Percentiles rank a stretch among this genome's conserved stretches.
Conservation (phyloP, 208 protist genomes). For the Acanthamoeba rhysodes region DNA sequence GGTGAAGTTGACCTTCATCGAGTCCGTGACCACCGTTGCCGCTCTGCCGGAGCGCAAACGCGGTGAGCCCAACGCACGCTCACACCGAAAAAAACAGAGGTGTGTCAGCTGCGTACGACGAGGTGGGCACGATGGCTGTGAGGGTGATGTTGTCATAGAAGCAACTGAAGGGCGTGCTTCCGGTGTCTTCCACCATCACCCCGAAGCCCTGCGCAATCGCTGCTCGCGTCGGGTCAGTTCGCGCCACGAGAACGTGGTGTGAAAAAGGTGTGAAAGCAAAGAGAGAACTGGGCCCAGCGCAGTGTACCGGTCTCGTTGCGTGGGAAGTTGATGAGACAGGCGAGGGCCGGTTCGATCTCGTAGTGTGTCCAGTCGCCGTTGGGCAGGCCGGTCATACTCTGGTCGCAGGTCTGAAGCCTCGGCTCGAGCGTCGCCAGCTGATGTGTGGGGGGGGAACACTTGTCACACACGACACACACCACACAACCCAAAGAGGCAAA, state of each 20-base stretch:
- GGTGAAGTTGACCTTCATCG: background rate
- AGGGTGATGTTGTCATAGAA: slow-evolving; percentile 6
- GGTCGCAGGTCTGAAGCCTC: background rate
- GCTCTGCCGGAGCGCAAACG: background rate
- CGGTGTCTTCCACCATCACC: background rate
- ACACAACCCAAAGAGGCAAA: too few species aligned
- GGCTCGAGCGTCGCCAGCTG: background rate
- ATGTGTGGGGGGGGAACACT: background rate
- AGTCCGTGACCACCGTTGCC: background rate
- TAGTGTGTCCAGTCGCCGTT: background rate
- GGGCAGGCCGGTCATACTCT: background rate
- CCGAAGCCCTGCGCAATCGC: background rate
- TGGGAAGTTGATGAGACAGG: background rate
- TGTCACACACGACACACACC: background rate
- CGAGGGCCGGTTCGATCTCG: background rate
- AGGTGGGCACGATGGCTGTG: background rate
- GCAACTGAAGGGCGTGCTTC: background rate
- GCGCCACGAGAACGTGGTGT: background rate
- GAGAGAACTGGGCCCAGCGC: background rate
- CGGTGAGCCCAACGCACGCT: background rate
- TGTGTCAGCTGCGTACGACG: background rate
- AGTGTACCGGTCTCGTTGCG: background rate
- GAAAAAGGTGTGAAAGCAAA: too few species aligned
- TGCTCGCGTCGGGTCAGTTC: background rate
- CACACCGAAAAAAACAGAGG: too few species aligned